Base-by-base conservation (phyloP, 192 early-diverging fungal species). In the Phycomyces nitens region DNA sequence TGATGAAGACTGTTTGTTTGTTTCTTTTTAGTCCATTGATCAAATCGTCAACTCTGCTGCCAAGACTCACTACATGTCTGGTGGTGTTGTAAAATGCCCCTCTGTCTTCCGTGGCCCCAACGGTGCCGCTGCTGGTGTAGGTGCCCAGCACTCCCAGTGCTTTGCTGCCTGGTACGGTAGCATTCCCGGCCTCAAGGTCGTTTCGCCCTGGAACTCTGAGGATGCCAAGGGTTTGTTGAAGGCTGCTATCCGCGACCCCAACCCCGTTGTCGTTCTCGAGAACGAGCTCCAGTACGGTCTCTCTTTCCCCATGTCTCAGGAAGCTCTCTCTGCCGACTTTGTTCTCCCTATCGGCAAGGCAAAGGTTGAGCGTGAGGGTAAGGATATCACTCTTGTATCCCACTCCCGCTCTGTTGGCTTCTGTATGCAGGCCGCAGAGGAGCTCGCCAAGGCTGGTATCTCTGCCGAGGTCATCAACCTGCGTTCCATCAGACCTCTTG, bases 41-140 rank as follows among this genome's bases (percentile, higher is more conserved):
- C 97, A 99, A 74, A 89, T 99, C 62, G 86, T 99, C 78, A 99
- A 99, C 89, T 99, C 97, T 68, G 97, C 92, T 53, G 97, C 93
- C 67, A 99, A 99, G 80, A 92, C 94, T 52, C 84, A 90, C 69
- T 99, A 99, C 82, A 99, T 99, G 96, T 92, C 94, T 44, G 96
- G 92, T 53, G 95, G 92, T 40, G 82, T 79, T 18, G 87, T 93
- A 27, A 71, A 70, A 52, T 93, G 92, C 73, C 96, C 97, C 27
- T 96, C 97, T 72, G 95, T 97, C 16, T 99, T 99, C 88, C 90
- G 97, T 68, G 97, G 97, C 12, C 97, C 97, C 61, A 99, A 99
- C 82, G 97, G 97, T 67, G 94, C 92, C 24, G 95, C 97, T 54
- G 90, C 94, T 43, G 95, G 95, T 71, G 97, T 99, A 26, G 97